Evolutionary conservation across 305 asterid genomes (phyloP).

Genomic region (Plantago rigida): DNA sequence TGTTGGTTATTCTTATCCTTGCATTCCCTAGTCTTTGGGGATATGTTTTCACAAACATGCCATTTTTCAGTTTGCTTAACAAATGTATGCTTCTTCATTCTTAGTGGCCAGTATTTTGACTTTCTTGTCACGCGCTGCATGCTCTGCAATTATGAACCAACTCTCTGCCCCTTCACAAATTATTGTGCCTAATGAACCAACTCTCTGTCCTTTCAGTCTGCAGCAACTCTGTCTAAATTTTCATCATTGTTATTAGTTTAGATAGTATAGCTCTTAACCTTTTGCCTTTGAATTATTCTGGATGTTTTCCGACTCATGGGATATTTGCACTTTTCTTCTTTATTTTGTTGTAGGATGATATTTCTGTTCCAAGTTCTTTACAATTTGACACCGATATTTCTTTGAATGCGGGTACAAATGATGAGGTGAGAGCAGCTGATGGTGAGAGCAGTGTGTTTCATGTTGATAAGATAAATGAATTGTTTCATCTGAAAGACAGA

Average conservation of each 20-base stretch:
- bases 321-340: constrained; percentile 22
- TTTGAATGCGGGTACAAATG: constrained; percentile 36
- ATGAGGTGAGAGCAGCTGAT: constrained; percentile 42
- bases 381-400: constrained; percentile 33
- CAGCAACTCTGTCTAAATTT: neutral
- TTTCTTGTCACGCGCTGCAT: constrained; percentile 1
- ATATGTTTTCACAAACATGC: neutral
- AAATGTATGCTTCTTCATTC: constrained; percentile 8
- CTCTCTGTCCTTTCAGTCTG: neutral
- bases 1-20: neutral
- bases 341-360: constrained; percentile 48
- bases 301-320: constrained; percentile 28
- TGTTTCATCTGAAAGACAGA: constrained; percentile 56
- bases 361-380: constrained; percentile 37
- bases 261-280: neutral
- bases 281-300: constrained; percentile 20
- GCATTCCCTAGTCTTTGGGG: constrained; percentile 1
- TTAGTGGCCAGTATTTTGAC: constrained; percentile 2
- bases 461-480: constrained; percentile 53
- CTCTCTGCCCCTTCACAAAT: neutral
- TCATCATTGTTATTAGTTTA: constrained; percentile 4
- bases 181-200: constrained; percentile 4
- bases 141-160: constrained; percentile 2
- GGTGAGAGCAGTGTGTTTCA: constrained; percentile 40
- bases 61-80: neutral